Evolutionary conservation across 768 basidiomycete genomes (phyloP), one percentile per base, ranked within the genome.

Genomic region (Tremella fuciformis): DNA sequence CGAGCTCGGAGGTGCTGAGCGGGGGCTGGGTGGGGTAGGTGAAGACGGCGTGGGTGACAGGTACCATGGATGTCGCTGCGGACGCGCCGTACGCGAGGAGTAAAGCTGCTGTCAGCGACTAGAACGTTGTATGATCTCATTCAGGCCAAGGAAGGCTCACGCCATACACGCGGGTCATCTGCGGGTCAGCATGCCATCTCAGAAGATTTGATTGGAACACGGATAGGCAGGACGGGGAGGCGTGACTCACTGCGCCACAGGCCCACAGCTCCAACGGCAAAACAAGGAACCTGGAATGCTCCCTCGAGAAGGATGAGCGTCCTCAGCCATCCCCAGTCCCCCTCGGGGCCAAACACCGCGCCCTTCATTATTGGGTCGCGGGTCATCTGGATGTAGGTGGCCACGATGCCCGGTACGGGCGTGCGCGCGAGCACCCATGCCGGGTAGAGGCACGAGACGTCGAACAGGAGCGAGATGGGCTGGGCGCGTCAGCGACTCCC

Each of bases 41-140:
- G n/a, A 89, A 72, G 34, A 91, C 72, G 26, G 83, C 79, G 13
- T 80, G 76, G 49, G 92, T 72, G 69, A 87, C 89, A 0, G 90
- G 84, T 34, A 89, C 76, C 13, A 86, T 86, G 0, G 89, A 90
- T 0, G 88, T 91, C 0, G 83, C 80, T 2, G 88, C 86, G 0
- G 87, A 88, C 0, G 88, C 86, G 25, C 81, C 88, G 75, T 91
- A 92, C 25, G 86, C 73, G 8, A 87, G 79, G 13, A 92, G 77
- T 29, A 89, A 79, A 24, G 75, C 74, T 75, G 57, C 11, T 8
- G 19, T 19, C 25, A 46, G 54, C 21, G 8, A 26, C 37, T n/a
- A n/a, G 26, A 8, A 62, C 74, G 49, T 40, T 71, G 71, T 73
- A 55, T 76, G 74, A 9, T 74, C 64, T 24, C 70, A 53, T 48